phyloP scores from a whole-genome alignment of 768 basidiomycete genomes.

The Suillus placidus region DNA sequence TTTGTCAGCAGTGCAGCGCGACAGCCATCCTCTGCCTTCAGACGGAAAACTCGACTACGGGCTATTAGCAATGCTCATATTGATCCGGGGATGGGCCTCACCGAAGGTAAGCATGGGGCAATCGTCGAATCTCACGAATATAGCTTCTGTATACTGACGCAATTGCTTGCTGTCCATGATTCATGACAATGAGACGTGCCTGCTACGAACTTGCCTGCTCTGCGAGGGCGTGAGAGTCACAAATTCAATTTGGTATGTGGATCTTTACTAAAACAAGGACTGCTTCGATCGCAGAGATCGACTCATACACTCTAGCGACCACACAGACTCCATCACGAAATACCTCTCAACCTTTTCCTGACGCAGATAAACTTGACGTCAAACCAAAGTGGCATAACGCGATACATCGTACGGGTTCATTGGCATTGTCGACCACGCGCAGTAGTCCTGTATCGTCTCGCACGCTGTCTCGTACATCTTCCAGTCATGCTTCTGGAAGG shows the following conservation, averaged over 20 bases:
- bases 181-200: constrained; percentile 2
- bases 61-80: constrained; percentile 3
- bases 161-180: constrained; percentile 13
- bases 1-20: constrained; percentile 45
- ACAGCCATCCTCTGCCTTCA: constrained; percentile 62
- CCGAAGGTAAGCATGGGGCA: constrained; percentile 53
- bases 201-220: neutral
- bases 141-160: constrained; percentile 42
- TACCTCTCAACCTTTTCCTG: neutral
- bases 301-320: neutral
- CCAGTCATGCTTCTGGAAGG: constrained; percentile 26
- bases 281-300: neutral
- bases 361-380: neutral
- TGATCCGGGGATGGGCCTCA: constrained; percentile 21
- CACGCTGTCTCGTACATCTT: constrained; percentile 9
- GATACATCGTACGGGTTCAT: neutral
- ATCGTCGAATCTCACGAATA: constrained; percentile 43
- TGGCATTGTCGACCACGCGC: neutral
- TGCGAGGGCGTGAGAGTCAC: no score
- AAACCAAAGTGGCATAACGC: constrained; percentile 1
- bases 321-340: neutral
- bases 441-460: constrained; percentile 13
- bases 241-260: neutral
- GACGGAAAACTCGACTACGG: constrained; percentile 62
- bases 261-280: neutral